Conservation (phyloP, 257 asterid genomes). For the Anisodus tanguticus region DNA sequence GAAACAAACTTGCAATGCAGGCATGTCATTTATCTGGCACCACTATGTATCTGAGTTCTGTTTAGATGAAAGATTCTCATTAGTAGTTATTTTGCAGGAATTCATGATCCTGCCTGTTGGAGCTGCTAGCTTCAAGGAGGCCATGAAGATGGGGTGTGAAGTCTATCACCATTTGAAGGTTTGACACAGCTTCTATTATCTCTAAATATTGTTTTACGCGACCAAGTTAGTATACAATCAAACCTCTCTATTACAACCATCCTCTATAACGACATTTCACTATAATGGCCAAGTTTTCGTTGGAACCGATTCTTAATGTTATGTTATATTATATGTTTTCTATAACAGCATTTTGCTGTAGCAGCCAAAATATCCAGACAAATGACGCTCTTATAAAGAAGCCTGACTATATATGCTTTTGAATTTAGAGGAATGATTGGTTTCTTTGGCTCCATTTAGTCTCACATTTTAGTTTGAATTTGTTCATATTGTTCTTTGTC, state of each 20-base stretch:
- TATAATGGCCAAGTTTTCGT: no score
- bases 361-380: no score
- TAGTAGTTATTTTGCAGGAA: slow-evolving; percentile 54
- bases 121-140: slow-evolving; percentile 91
- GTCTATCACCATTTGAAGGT: slow-evolving; percentile 96
- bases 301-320: no score
- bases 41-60: neutral
- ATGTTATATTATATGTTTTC: no score
- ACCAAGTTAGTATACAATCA: neutral
- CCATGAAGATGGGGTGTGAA: slow-evolving; percentile 99
- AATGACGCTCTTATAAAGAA: no score
- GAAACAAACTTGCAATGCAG: slow-evolving; percentile 99
- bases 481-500: neutral
- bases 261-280: no score
- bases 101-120: slow-evolving; percentile 98
- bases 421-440: neutral
- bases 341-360: no score
- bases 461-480: neutral
- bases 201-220: neutral
- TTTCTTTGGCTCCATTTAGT: neutral
- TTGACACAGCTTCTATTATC: neutral
- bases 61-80: slow-evolving; percentile 19
- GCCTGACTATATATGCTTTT: neutral
- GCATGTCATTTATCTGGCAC: slow-evolving; percentile 41
- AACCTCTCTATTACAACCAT: no score